Evolutionary conservation across 768 basidiomycete species (phyloP), one percentile per base, ranked within the genome.

Genomic region (Rhizopogon vesiculosus): DNA sequence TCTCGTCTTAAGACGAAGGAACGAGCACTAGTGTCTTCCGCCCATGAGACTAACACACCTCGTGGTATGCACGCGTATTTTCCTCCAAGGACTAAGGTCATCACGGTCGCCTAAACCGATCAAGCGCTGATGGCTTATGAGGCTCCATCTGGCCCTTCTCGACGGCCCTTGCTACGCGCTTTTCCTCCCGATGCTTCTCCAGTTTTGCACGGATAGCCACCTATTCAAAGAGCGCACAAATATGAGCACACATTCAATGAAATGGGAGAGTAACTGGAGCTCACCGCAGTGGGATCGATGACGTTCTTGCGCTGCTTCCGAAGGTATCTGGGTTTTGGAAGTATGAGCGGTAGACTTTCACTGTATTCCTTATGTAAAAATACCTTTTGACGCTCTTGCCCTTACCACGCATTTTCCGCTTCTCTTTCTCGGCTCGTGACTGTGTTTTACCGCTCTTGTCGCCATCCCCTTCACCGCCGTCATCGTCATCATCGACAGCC

Each of bases 271-370:
- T 7, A 5, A 41, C 15, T 8, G 29, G 45, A 13, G 74, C 81
- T 53, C 54, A 91, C 89, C 22, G 81, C 78, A 22, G 80, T 78
- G 22, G 92, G 91, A 67, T 98, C 94, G 59, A 98, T 83, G 46
- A 98, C 91, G 64, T 98, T 97, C 77, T 95, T 93, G 68, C 92
- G 84, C 71, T 96, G 90, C 76, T 94, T 97, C 64, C 91, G 80
- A 59, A 97, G 69, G 69, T 84, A 89, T 45, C 81, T 83, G 50
- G 28, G 13, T 48, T 48, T 48, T 5, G 13, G 7, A 28, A 15
- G 18, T 42, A 50, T 15, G 10, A 22, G 35, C n/a, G 31, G 41
- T 6, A 43, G 33, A 12, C 12, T 18, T 38, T 12, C 35, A 16
- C 19, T 19, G 8, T 48, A 3, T 48, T 18, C 8, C 7, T 13